phyloP scores from a whole-genome alignment of 768 basidiomycete species.

The Calocybe gangraenosa region DNA sequence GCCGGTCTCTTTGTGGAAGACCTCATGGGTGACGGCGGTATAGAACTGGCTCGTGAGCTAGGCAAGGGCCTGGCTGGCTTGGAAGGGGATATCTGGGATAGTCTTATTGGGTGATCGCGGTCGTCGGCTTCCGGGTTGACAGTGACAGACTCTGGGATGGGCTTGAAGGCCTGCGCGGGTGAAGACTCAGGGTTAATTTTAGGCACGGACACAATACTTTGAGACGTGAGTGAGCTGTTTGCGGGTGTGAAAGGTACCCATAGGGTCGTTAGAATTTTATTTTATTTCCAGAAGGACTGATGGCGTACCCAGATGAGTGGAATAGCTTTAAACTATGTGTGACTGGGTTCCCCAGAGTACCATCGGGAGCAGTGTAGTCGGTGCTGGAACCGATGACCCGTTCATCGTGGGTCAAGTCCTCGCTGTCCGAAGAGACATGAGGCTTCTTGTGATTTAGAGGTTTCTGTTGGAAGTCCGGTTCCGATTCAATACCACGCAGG shows the following conservation, averaged over 20 bases:
- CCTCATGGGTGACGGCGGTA: slow-evolving; percentile 35
- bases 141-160: slow-evolving; percentile 6
- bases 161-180: slow-evolving; percentile 1
- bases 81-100: slow-evolving; percentile 50
- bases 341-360: slow-evolving; percentile 45
- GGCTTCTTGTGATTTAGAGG: neutral
- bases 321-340: slow-evolving; percentile 45
- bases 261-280: slow-evolving; percentile 7
- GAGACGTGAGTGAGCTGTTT: slow-evolving; percentile 11
- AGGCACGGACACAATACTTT: slow-evolving; percentile 2
- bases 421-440: slow-evolving; percentile 6
- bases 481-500: slow-evolving; percentile 8
- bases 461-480: slow-evolving; percentile 8
- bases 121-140: slow-evolving; percentile 3
- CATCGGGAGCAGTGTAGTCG: slow-evolving; percentile 25
- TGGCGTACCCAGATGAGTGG: slow-evolving; percentile 40
- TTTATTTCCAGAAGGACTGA: slow-evolving; percentile 8
- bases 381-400: slow-evolving; percentile 23
- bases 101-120: slow-evolving; percentile 28
- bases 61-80: slow-evolving; percentile 16
- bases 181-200: slow-evolving; percentile 9
- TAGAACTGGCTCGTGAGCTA: slow-evolving; percentile 9
- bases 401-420: slow-evolving; percentile 9
- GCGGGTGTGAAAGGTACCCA: slow-evolving; percentile 7
- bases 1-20: slow-evolving; percentile 45